Conservation (phyloP, 2,329 filamentous ascomycete species). For the Hypoxylon rubiginosum region DNA sequence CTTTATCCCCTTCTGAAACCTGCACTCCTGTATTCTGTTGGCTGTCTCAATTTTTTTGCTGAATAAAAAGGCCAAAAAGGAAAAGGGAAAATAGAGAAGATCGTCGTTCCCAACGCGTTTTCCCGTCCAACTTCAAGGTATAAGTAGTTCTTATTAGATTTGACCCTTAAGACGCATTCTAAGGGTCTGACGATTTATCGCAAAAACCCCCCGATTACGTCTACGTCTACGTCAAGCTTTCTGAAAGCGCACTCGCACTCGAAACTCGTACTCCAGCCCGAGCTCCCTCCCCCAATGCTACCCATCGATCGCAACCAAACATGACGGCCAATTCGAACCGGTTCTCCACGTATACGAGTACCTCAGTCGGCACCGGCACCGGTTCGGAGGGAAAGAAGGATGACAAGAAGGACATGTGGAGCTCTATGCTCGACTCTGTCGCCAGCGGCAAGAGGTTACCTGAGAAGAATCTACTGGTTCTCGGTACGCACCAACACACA, state of each 20-base stretch:
- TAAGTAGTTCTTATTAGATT: background rate
- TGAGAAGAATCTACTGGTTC: conserved; percentile 89
- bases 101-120: conserved; percentile 42
- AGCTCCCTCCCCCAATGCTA: conserved; percentile 48
- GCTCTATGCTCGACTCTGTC: conserved; percentile 89
- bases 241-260: conserved; percentile 21
- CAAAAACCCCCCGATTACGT: conserved; percentile 17
- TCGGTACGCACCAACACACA: conserved; percentile 68
- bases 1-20: conserved; percentile 18
- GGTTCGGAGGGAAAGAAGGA: conserved; percentile 70
- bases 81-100: conserved; percentile 15
- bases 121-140: conserved; percentile 18
- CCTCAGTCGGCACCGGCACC: conserved; percentile 60
- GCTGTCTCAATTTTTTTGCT: conserved; percentile 24
- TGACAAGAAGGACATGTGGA: conserved; percentile 93
- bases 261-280: conserved; percentile 40
- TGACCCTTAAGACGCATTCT: conserved; percentile 38
- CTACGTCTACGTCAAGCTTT: background rate
- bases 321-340: conserved; percentile 69
- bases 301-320: conserved; percentile 43
- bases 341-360: conserved; percentile 70
- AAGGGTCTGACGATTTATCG: conserved; percentile 35
- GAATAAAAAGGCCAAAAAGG: conserved; percentile 14
- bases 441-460: conserved; percentile 90
- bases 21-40: conserved; percentile 14